phyloP scores from a whole-genome alignment of 2,329 filamentous ascomycete species.

The Trichoderma sp. region DNA sequence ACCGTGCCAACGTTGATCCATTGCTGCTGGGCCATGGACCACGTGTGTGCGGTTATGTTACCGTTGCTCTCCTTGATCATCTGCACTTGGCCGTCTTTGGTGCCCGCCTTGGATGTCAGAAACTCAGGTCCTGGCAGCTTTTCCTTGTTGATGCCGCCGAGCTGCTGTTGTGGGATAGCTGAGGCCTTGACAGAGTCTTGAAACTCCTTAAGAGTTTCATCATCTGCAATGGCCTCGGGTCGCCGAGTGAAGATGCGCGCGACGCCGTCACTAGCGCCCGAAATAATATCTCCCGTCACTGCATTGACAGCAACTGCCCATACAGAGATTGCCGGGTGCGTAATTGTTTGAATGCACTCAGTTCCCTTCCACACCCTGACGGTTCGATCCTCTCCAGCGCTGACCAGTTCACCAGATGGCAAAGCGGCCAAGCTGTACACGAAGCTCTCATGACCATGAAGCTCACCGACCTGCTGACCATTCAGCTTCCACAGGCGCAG shows the following conservation, averaged over 20 bases:
- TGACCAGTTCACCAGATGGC: slow-evolving; percentile 83
- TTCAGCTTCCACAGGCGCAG: slow-evolving; percentile 83
- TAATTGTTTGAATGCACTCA: slow-evolving; percentile 90
- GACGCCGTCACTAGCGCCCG: slow-evolving; percentile 83
- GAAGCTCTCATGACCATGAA: slow-evolving; percentile 89
- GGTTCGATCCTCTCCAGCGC: slow-evolving; percentile 91
- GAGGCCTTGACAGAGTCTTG: slow-evolving; percentile 79
- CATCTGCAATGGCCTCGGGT: slow-evolving; percentile 64
- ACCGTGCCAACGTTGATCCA: slow-evolving; percentile 94
- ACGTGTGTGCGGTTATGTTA: slow-evolving; percentile 80
- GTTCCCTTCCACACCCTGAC: slow-evolving; percentile 81
- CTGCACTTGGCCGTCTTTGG: slow-evolving; percentile 94
- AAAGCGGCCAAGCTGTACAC: slow-evolving; percentile 81
- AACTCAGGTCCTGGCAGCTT: slow-evolving; percentile 87
- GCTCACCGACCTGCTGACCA: slow-evolving; percentile 70
- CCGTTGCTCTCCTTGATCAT: slow-evolving; percentile 84
- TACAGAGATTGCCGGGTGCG: slow-evolving; percentile 92
- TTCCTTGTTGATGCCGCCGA: slow-evolving; percentile 85
- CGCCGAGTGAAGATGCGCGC: slow-evolving; percentile 80
- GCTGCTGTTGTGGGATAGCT: slow-evolving; percentile 81
- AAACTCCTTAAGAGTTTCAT: slow-evolving; percentile 67
- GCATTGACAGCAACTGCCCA: slow-evolving; percentile 85
- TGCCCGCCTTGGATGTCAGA: slow-evolving; percentile 73
- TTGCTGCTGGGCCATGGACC: slow-evolving; percentile 67
- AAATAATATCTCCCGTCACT: slow-evolving; percentile 87